These are phyloP conservation scores for Aspergillus tubingensis DNA, from an alignment of 2,329 filamentous ascomycete genomes.

Conservation along the genomic window DNA sequence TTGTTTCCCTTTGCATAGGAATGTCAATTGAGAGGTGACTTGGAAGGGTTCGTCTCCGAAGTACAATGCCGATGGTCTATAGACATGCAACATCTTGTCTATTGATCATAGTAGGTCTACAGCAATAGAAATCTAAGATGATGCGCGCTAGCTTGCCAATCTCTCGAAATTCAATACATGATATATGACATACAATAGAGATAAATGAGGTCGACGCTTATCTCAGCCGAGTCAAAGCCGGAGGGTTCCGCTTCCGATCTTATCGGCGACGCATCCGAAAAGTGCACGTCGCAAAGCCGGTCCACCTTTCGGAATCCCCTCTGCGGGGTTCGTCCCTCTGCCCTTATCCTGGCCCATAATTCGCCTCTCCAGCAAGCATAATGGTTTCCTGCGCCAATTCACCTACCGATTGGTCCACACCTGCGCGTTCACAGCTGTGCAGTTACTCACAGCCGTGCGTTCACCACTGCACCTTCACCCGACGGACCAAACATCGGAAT, in stretches of 20 bases:
- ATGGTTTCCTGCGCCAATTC: not conserved
- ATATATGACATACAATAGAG: not conserved
- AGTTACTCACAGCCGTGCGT: not conserved
- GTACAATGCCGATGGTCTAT: too few species aligned
- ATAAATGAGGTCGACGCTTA: not conserved
- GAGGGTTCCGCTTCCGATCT: constrained; percentile 20
- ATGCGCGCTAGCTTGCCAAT: not conserved
- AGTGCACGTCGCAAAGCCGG: not conserved
- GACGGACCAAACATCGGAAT: constrained; percentile 21
- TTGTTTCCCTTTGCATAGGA: not conserved
- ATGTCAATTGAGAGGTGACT: not conserved
- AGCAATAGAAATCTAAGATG: not conserved
- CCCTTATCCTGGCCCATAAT: not conserved
- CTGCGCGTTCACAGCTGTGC: not conserved
- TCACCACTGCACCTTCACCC: constrained; percentile 14
- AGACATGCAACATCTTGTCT: not conserved
- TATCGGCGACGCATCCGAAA: constrained; percentile 22
- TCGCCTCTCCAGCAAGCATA: constrained; percentile 4
- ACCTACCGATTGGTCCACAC: constrained; percentile 12
- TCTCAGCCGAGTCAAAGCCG: not conserved
- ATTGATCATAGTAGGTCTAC: not conserved
- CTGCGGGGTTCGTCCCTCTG: not conserved
- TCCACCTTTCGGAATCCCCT: not conserved
- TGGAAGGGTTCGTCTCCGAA: too few species aligned
- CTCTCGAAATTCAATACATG: not conserved